Conservation (phyloP, 1,139 yeast species). For the Pichia inconspicua region DNA sequence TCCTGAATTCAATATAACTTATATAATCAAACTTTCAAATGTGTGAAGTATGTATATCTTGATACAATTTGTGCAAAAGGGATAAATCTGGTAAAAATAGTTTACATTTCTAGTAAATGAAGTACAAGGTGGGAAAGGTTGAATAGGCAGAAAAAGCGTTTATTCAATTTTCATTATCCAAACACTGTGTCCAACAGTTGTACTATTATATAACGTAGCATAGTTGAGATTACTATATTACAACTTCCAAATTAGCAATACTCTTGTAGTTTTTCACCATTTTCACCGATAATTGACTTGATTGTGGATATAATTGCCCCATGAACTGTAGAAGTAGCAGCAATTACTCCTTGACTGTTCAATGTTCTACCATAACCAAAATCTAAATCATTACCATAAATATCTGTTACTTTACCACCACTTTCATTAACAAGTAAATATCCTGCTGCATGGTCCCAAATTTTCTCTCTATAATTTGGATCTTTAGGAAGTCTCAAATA, state of each 20-base stretch:
- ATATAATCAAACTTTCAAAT: no score
- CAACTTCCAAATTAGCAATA: conserved; percentile 12
- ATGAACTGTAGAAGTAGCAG: conserved; percentile 65
- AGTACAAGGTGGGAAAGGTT: no score
- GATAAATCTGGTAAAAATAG: no score
- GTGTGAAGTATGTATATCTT: no score
- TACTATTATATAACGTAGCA: no score
- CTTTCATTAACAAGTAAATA: conserved; percentile 77
- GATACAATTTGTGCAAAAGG: no score
- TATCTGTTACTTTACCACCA: conserved; percentile 87
- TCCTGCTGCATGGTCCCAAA: conserved; percentile 99
- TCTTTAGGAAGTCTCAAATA: conserved; percentile 82
- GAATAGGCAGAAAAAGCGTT: no score
- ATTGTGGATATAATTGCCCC: conserved; percentile 56
- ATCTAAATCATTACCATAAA: conserved; percentile 63
- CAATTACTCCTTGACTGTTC: conserved; percentile 83
- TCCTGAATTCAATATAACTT: no score
- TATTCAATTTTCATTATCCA: no score
- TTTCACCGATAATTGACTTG: conserved; percentile 27
- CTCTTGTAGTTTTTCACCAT: conserved; percentile 25
- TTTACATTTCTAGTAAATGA: no score
- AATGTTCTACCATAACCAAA: conserved; percentile 85
- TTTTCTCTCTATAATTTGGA: conserved; percentile 75
- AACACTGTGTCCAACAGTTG: no score
- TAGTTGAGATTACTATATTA: no score